Percentiles rank a stretch among this genome's conserved stretches.
Conservation (phyloP, 176 grass and related monocot genomes). For the Tillandsia fasciculata region DNA sequence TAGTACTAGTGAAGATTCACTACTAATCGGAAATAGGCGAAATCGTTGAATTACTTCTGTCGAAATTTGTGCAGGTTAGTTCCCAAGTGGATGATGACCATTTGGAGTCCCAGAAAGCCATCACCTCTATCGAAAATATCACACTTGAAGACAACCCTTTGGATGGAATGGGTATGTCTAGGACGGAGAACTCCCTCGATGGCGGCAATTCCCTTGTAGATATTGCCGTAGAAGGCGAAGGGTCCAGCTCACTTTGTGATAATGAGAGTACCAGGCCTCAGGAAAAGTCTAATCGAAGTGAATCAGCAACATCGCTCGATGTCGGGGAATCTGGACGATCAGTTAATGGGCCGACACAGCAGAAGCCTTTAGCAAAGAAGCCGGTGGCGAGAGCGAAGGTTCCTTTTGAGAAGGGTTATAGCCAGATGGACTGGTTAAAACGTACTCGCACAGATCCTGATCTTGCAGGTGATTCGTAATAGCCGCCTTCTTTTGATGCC, state of each 20-base stretch:
- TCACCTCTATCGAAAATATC: slow-evolving; percentile 39
- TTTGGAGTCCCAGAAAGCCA: slow-evolving; percentile 57
- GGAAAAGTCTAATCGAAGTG: slow-evolving; percentile 10
- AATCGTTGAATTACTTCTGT: slow-evolving; percentile 28
- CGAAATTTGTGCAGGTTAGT: slow-evolving; percentile 36
- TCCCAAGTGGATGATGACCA: slow-evolving; percentile 28
- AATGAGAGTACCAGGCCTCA: not conserved
- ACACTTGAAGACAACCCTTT: slow-evolving; percentile 34
- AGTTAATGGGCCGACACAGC: slow-evolving; percentile 20
- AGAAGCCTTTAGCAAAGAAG: slow-evolving; percentile 60
- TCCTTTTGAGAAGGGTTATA: slow-evolving; percentile 86
- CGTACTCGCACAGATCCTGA: slow-evolving; percentile 71
- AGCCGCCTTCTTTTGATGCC: not conserved
- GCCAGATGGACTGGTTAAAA: slow-evolving; percentile 94
- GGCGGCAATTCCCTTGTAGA: not conserved
- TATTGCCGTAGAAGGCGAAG: slow-evolving; percentile 15
- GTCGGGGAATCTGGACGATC: not conserved
- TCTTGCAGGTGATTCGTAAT: slow-evolving; percentile 51
- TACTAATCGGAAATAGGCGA: too few species aligned
- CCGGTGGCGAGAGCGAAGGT: slow-evolving; percentile 43
- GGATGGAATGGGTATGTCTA: slow-evolving; percentile 1
- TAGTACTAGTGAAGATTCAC: too few species aligned
- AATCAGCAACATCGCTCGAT: slow-evolving; percentile 19
- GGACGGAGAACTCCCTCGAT: slow-evolving; percentile 17
- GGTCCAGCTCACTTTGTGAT: slow-evolving; percentile 17